Conservation (phyloP, 371 early-diverging fungal species). For the Apophysomyces elegans region DNA sequence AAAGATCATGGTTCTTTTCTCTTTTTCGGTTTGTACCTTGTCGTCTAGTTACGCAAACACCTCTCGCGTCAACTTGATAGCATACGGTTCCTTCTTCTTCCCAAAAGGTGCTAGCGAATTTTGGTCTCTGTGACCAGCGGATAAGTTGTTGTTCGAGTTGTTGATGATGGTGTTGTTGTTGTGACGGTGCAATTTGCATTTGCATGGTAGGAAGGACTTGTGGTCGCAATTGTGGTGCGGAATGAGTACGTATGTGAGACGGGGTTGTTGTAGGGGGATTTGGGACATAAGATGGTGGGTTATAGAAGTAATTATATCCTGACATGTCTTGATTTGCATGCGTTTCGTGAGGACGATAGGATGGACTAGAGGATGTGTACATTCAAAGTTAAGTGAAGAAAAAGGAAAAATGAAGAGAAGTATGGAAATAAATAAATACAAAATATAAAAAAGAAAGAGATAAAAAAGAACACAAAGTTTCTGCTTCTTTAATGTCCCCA, state of each 20-base stretch:
- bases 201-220: slow-evolving; percentile 2
- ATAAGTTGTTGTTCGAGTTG: slow-evolving; percentile 11
- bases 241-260: not conserved
- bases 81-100: slow-evolving; percentile 7
- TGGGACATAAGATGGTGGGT: not conserved
- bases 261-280: not conserved
- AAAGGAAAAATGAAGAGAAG: not conserved
- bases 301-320: slow-evolving; percentile 1
- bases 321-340: slow-evolving; percentile 7
- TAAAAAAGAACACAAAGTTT: not conserved
- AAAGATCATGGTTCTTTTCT: not conserved
- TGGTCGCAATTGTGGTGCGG: slow-evolving; percentile 2
- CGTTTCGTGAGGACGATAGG: slow-evolving; percentile 6
- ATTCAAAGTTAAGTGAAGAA: slow-evolving; percentile 5
- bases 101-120: slow-evolving; percentile 7
- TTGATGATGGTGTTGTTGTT: slow-evolving; percentile 1
- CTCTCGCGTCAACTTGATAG: not conserved
- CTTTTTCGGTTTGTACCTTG: slow-evolving; percentile 1
- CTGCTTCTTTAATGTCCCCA: no score
- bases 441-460: slow-evolving; percentile 2
- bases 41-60: slow-evolving; percentile 7
- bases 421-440: not conserved
- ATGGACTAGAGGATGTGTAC: slow-evolving; percentile 5
- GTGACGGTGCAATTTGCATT: slow-evolving; percentile 7
- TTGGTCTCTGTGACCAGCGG: slow-evolving; percentile 6